Conservation (phyloP, 1,284 basidiomycete species). For the Volvariella volvacea region DNA sequence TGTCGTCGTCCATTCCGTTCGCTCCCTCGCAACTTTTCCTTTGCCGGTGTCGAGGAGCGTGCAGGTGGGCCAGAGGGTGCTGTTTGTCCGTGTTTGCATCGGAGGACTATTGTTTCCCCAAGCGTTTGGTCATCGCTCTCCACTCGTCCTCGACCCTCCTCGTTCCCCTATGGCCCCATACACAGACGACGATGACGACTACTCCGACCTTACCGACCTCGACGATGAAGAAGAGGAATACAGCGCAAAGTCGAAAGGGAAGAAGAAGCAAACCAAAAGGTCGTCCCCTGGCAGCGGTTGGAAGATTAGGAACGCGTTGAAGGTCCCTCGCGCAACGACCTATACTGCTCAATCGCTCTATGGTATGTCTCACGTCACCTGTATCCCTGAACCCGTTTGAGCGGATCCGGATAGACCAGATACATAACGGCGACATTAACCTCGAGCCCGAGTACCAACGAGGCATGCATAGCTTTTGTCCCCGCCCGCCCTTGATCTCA, state of each 20-base stretch:
- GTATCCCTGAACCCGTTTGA: conserved; percentile 3
- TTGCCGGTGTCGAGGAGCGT: background rate
- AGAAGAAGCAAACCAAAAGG: conserved; percentile 12
- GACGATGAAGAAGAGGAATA: conserved; percentile 25
- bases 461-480: conserved; percentile 31
- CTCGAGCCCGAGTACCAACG: conserved; percentile 73
- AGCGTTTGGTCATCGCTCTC: background rate
- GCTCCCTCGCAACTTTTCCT: background rate
- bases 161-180: background rate
- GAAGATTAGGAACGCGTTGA: conserved; percentile 48
- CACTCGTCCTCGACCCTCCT: background rate
- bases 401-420: conserved; percentile 43
- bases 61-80: background rate
- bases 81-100: background rate
- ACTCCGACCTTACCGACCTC: conserved; percentile 37
- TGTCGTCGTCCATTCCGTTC: background rate
- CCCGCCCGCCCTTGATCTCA: background rate
- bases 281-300: conserved; percentile 24
- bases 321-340: conserved; percentile 55
- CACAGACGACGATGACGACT: conserved; percentile 23
- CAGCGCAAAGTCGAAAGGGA: conserved; percentile 12
- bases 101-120: too few relatives aligned
- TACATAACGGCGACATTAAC: conserved; percentile 51
- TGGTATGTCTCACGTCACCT: conserved; percentile 30
- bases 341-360: conserved; percentile 63